Evolutionary conservation across 2,329 filamentous ascomycete genomes (phyloP).

Genomic region (Fusarium tjaetaba): DNA sequence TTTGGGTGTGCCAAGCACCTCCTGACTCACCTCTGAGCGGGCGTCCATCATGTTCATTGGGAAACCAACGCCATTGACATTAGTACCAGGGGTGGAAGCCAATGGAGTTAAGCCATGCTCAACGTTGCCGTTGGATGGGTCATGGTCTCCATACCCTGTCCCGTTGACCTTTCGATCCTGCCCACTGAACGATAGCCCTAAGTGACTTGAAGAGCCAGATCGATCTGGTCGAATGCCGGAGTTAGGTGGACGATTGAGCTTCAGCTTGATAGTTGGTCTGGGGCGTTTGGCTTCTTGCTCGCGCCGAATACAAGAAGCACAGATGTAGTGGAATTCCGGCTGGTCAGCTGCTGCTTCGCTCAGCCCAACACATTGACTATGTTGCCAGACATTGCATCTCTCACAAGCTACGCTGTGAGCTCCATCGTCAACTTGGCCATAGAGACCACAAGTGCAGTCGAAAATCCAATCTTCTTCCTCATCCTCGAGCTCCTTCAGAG

Average conservation of each 20-base stretch:
- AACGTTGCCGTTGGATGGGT: constrained; percentile 12
- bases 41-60: constrained; percentile 1
- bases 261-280: constrained; percentile 63
- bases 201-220: constrained; percentile 12
- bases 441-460: constrained; percentile 89
- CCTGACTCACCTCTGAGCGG: constrained; percentile 8
- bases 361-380: constrained; percentile 90
- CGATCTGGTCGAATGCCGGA: constrained; percentile 9
- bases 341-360: constrained; percentile 81
- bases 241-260: constrained; percentile 49
- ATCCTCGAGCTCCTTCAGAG: constrained; percentile 73
- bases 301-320: constrained; percentile 77
- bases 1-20: constrained; percentile 13
- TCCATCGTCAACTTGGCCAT: constrained; percentile 94
- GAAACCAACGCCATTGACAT: constrained; percentile 22
- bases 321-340: constrained; percentile 89
- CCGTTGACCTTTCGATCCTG: background rate
- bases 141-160: background rate
- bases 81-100: constrained; percentile 17
- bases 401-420: constrained; percentile 95
- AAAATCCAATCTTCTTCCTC: constrained; percentile 94
- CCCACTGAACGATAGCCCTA: background rate
- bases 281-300: constrained; percentile 71
- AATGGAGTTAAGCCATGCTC: constrained; percentile 21
- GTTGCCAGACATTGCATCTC: constrained; percentile 94